These are phyloP conservation scores for Solanum chacoense DNA, from an alignment of 305 asterid species.

Conservation along the genomic window DNA sequence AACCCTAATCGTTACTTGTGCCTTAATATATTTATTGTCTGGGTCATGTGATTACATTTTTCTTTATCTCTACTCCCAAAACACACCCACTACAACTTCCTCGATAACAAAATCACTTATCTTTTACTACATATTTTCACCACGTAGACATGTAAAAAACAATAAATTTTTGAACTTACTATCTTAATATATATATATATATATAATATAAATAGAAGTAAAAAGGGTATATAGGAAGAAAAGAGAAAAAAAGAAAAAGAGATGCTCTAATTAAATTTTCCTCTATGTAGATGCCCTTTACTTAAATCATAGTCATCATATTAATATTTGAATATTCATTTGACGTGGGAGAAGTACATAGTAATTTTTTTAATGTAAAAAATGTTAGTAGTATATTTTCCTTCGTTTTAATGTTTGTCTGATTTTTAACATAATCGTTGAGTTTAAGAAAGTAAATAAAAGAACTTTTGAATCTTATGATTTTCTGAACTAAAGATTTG, in stretches of 20 bases:
- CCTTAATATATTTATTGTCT: background rate
- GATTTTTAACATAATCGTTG: background rate
- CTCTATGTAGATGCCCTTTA: conserved; percentile 15
- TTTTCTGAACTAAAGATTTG: too few species aligned
- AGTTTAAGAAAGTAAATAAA: background rate
- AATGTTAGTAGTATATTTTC: background rate
- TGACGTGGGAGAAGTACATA: background rate
- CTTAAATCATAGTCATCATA: background rate
- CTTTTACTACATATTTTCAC: conserved; percentile 14
- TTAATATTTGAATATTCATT: background rate
- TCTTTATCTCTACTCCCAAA: conserved; percentile 59
- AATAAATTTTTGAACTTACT: background rate
- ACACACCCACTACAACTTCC: conserved; percentile 46
- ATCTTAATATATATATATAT: too few species aligned
- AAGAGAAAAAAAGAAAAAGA: background rate
- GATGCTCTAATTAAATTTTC: conserved; percentile 7
- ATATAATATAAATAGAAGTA: too few species aligned
- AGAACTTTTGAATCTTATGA: too few species aligned
- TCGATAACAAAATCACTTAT: conserved; percentile 36
- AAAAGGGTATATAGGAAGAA: background rate
- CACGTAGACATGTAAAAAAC: conserved; percentile 3
- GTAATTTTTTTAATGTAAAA: background rate
- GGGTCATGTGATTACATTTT: conserved; percentile 31
- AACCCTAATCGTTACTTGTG: conserved; percentile 30
- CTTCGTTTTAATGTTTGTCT: rapidly evolving